Evolutionary conservation across 805 yeast species (phyloP), one percentile per base, ranked within the genome.

Genomic region (Candida manassasensis): DNA sequence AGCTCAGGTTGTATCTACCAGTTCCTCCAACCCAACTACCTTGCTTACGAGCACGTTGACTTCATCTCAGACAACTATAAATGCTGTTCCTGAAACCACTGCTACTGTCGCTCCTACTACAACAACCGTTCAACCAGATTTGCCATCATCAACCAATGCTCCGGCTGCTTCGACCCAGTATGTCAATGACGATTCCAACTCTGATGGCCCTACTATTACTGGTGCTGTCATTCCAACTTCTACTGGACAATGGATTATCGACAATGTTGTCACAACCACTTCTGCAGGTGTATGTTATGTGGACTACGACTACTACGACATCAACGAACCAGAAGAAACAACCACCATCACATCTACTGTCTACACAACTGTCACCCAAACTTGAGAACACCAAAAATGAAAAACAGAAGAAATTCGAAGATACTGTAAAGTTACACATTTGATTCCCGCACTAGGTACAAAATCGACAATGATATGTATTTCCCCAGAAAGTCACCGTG

Each of bases 301-400:
- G 34, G 52, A 59, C 50, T 57, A 57, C 49, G 62, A 60, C 50
- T 59, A 63, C 56, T 57, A 59, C 51, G 52, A 46, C 18, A 59
- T 52, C 34, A 43, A 53, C 7, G 60, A 50, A 18, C 52, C 59
- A 19, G 56, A 40, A 24, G 62, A 56, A 37, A 63, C 70, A 11
- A 52, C 59, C 19, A 65, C 73, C 9, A 52, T 67, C 14, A 57
- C 69, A 4, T 44, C 64, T n/a, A 57, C 70, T 16, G 39, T 61
- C 19, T 50, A 53, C 39, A 43, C 57, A 4, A 59, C 73, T 3
- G 55, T 67, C 25, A 59, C 72, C 18, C 37, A 38, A 33, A 22
- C 5, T 18, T 29, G 19, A 18, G 10, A 21, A 21, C 12, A n/a
- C 12, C 12, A 24, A n/a, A n/a, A n/a, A n/a, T n/a, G n/a, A n/a